Conservation (phyloP, 169 alveolate genomes). For the Eimeria maxima region DNA sequence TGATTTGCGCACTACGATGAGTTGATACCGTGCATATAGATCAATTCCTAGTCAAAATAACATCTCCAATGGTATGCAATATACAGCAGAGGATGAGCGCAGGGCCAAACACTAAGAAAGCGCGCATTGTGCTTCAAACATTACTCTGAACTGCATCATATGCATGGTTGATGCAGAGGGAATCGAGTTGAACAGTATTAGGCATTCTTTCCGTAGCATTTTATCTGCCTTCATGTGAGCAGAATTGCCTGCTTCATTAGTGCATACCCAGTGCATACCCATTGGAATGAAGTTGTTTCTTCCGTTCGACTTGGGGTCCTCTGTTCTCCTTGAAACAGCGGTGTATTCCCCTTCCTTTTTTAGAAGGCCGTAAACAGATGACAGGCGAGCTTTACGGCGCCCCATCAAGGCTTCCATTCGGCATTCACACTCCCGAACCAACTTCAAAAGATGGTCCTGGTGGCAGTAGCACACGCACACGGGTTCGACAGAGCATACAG, state of each 20-base stretch:
- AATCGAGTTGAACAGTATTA: background rate
- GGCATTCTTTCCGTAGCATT: background rate
- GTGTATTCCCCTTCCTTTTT: slow-evolving; percentile 58
- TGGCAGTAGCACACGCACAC: background rate
- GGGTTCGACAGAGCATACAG: background rate
- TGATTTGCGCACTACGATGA: background rate
- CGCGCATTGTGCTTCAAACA: background rate
- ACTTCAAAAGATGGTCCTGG: slow-evolving; percentile 66
- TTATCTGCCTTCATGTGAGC: background rate
- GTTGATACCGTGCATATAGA: background rate
- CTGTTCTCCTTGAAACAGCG: background rate
- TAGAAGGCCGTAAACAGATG: slow-evolving; percentile 62
- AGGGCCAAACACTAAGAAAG: background rate
- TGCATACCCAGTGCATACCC: slow-evolving; percentile 40
- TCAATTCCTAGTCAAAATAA: background rate
- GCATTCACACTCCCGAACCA: slow-evolving; percentile 75
- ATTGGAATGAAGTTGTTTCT: slow-evolving; percentile 51
- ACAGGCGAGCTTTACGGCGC: slow-evolving; percentile 41
- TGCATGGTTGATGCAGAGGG: background rate
- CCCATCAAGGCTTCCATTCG: slow-evolving; percentile 59
- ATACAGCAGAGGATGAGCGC: background rate
- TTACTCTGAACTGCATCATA: background rate
- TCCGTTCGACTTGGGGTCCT: background rate
- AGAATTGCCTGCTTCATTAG: background rate
- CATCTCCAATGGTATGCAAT: background rate